These are phyloP conservation scores for Linum lewisii DNA, from an alignment of 345 rosid genomes.

Conservation along the genomic window DNA sequence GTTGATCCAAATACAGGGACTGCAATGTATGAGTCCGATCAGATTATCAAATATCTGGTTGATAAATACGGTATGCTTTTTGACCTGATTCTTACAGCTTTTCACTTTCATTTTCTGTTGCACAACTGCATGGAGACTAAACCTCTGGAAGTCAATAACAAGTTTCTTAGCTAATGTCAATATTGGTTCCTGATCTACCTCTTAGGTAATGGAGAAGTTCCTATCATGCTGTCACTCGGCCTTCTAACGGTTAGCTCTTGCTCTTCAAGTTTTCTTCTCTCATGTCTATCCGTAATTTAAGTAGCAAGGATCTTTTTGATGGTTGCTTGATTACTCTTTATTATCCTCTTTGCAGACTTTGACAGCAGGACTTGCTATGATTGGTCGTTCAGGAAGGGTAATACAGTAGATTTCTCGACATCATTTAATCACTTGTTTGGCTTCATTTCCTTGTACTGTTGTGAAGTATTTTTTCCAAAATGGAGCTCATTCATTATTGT, in stretches of 20 bases:
- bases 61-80: conserved; percentile 60
- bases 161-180: not conserved
- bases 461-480: not conserved
- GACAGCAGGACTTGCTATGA: conserved; percentile 77
- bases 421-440: not conserved
- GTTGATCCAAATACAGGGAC: conserved; percentile 91
- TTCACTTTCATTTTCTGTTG: not conserved
- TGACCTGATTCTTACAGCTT: conserved; percentile 4
- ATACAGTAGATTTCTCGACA: conserved; percentile 1
- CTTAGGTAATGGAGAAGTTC: conserved; percentile 79
- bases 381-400: conserved; percentile 87
- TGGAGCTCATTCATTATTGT: not conserved
- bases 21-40: conserved; percentile 91
- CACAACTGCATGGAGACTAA: not conserved
- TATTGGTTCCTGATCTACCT: too few species aligned
- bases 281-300: not conserved
- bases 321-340: not conserved
- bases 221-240: conserved; percentile 70
- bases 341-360: conserved; percentile 57
- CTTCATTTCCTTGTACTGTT: not conserved
- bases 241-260: conserved; percentile 52
- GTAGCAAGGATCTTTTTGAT: not conserved
- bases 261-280: conserved; percentile 7
- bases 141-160: not conserved
- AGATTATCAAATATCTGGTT: conserved; percentile 69